phyloP scores from a whole-genome alignment of 2,329 filamentous ascomycete species.

The Aureobasidium namibiae region DNA sequence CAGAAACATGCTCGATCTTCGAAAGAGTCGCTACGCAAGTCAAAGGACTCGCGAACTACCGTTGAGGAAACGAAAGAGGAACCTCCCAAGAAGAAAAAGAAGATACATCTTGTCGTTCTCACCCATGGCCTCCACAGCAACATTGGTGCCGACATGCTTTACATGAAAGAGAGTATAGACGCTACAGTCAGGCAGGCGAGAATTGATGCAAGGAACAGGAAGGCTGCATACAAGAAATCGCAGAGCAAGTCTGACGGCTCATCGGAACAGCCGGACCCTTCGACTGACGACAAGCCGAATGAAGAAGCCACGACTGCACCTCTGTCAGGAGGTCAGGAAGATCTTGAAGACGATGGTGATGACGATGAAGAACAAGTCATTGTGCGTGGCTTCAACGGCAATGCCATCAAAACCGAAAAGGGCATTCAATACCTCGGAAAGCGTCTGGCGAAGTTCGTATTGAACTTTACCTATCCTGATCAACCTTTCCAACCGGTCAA shows the following conservation, averaged over 20 bases:
- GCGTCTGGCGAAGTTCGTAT: constrained; percentile 80
- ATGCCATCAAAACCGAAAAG: constrained; percentile 82
- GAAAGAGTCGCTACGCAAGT: constrained; percentile 11
- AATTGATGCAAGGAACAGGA: constrained; percentile 56
- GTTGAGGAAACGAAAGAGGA: constrained; percentile 15
- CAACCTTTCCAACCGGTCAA: constrained; percentile 73
- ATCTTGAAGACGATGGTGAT: constrained; percentile 43
- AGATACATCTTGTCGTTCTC: constrained; percentile 82
- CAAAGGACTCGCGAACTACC: constrained; percentile 7
- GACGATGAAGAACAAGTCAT: constrained; percentile 78
- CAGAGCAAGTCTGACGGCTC: constrained; percentile 15
- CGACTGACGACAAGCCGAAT: constrained; percentile 20
- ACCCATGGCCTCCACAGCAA: constrained; percentile 97
- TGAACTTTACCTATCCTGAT: constrained; percentile 86
- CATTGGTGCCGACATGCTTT: constrained; percentile 91
- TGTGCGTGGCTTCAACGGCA: constrained; percentile 81
- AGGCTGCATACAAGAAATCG: constrained; percentile 24
- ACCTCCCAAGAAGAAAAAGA: constrained; percentile 49
- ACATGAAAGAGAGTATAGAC: constrained; percentile 95
- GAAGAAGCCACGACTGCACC: constrained; percentile 35
- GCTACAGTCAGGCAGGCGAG: constrained; percentile 67
- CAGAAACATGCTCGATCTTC: constrained; percentile 20
- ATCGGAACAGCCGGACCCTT: constrained; percentile 19
- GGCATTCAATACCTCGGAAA: constrained; percentile 98
- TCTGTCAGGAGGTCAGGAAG: constrained; percentile 43